Base-by-base conservation (phyloP, 805 yeast species). In the Vanderwaltozyma tropicalis region DNA sequence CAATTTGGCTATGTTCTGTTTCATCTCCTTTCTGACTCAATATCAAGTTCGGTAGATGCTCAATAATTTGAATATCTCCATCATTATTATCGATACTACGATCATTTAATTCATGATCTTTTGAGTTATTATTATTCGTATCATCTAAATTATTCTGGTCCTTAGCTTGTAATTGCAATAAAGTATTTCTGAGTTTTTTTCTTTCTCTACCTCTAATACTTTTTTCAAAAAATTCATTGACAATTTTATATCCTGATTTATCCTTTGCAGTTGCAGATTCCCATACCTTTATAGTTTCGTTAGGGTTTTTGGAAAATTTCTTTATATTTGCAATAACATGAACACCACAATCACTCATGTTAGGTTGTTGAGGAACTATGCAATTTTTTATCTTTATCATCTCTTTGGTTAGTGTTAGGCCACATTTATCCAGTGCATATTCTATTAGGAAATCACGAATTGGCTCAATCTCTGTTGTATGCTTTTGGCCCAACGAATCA, bases 301-400 rank as follows among this genome's bases (percentile, higher is more conserved):
- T 48, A 0, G 76, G 73, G 30, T 72, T 59, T 18, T 63, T 61
- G 34, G 80, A 64, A 58, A 84, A 78, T 43, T 70, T 74, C 40
- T 66, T 64, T 11, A 79, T 69, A 49, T 82, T 87, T 48, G 78
- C 80, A 13, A 92, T 78, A 2, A 89, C 84, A 61, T 84, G 96
- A 17, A 92, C 75, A 1, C 98, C 98, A 63, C 98, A 92, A 57
- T 92, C 98, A 54, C 88, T 84, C 61, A 79, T 77, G 55, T 92
- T 92, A 20, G 78, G 76, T 52, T 92, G 98, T 42, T 71, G 76
- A 1, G 96, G 95, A 1, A 86, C 92, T 4, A 64, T 52, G 3
- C 78, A 76, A 10, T 65, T 57, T 36, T 64, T 55, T 32, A 74
- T 60, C 28, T 67, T 56, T 16, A 88, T 71, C 31, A 65, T 67